Evolutionary conservation across 306 rosid species (phyloP), one percentile per base, ranked within the genome.

Genomic region (Rubus parviflorus): DNA sequence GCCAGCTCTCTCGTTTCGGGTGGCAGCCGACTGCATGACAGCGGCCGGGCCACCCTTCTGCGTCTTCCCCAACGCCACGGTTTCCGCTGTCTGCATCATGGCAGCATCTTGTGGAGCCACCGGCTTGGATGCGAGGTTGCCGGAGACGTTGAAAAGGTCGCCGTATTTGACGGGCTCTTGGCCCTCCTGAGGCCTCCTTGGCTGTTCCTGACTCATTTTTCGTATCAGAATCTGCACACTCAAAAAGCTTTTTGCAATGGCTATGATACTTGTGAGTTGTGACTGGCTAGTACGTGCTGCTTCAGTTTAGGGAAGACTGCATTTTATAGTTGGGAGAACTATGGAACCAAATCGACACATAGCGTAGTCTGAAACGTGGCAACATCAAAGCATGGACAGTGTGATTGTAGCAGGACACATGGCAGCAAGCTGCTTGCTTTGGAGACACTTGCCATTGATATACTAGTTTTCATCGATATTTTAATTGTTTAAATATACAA

Each of bases 71-170:
- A 92, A 68, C 52, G 86, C 88, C 58, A 79, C 35, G 49, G 79
- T 60, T 75, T 92, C 97, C 0, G 97, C 97, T 0, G 90, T 87
- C 81, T 92, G 92, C 97, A 94, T 92, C 97, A 88, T 90, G 75
- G 88, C 84, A 0, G 97, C 97, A 15, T 95, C 93, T 52, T 75
- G 85, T 0, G 95, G 97, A 4, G 92, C 83, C 15, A 94, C 65
- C 0, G 89, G 77, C 85, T 86, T 82, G 58, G 86, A 19, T 0
- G 91, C 92, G 1, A 89, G 93, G 8, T 90, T 85, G 1, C 92
- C 93, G 30, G 86, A 81, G 45, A 94, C 87, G 4, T 73, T 35
- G 41, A 89, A 92, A 72, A 89, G 86, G 83, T 89, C 93, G 52
- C 91, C 91, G 82, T 89, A 90, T 70, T 80, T 94, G 72, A 92